Evolutionary conservation across 2,329 filamentous ascomycete species (phyloP).

Genomic region (Trichoderma pleuroti): DNA sequence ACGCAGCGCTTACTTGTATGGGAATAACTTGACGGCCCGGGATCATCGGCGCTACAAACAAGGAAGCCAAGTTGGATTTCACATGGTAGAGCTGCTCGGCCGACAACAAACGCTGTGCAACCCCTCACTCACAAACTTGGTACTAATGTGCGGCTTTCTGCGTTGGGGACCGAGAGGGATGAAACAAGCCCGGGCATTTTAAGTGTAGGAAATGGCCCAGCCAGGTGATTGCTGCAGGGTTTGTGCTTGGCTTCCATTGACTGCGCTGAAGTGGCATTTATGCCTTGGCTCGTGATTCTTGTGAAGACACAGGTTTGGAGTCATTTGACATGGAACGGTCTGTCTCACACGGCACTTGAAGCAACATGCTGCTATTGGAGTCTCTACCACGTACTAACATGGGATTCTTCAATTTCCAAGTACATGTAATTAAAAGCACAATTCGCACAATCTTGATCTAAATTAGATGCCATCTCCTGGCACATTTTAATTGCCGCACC

Average conservation of each 20-base stretch:
- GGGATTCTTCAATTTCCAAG: neutral
- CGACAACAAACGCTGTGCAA: neutral
- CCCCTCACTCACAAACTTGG: neutral
- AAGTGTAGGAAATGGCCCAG: neutral
- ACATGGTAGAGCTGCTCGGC: conserved; percentile 3
- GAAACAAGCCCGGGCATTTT: neutral
- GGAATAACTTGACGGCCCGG: neutral
- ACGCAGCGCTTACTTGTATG: neutral
- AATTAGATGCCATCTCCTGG: neutral
- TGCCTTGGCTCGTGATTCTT: neutral
- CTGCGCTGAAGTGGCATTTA: neutral
- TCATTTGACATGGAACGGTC: neutral
- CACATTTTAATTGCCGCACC: neutral
- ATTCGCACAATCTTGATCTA: neutral
- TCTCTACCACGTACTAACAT: neutral
- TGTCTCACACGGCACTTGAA: neutral
- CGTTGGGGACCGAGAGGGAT: neutral
- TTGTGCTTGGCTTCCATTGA: neutral
- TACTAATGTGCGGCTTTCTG: neutral
- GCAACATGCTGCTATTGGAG: neutral
- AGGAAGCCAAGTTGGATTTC: neutral
- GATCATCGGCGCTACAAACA: neutral
- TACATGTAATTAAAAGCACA: neutral
- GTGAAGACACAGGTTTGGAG: neutral
- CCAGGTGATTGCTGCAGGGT: neutral